phyloP scores from a whole-genome alignment of 495 filamentous ascomycete species.

The Aspergillus nidulans region DNA sequence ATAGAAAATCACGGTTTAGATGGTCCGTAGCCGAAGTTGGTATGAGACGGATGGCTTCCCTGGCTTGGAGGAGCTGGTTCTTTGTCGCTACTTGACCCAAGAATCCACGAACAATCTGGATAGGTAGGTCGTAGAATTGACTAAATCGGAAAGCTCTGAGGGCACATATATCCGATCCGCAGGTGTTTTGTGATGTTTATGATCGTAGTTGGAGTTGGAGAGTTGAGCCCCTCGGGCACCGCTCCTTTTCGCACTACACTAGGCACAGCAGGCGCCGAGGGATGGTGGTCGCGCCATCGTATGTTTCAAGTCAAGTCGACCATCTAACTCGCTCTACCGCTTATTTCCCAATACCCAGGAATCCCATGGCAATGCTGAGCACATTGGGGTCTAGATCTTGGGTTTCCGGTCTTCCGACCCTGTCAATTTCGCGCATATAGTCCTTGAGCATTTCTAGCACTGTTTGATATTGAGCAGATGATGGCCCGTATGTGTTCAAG shows the following conservation, averaged over 20 bases:
- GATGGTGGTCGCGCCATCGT: neutral
- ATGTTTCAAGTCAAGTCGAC: neutral
- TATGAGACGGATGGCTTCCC: neutral
- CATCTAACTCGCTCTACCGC: neutral
- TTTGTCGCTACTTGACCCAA: neutral
- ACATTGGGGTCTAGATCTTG: constrained; percentile 29
- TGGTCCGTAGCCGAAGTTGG: neutral
- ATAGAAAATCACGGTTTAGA: neutral
- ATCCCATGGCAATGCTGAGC: constrained; percentile 38
- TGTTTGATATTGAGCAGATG: constrained; percentile 36
- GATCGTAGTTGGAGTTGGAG: neutral
- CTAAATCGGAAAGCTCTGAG: neutral
- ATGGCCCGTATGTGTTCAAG: constrained; percentile 36
- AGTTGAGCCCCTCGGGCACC: neutral
- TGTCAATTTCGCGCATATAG: constrained; percentile 32
- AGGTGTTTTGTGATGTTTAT: neutral
- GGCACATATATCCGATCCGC: neutral
- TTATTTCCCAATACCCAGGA: constrained; percentile 31
- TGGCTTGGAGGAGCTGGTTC: neutral
- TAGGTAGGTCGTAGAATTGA: neutral
- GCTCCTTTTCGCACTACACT: neutral
- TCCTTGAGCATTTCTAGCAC: constrained; percentile 36
- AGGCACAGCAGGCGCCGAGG: neutral
- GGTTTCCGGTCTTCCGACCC: constrained; percentile 5
- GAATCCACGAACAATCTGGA: too few species aligned